A percentile compares a stretch with the other conserved stretches of the same genome.
Evolutionary conservation across 1,284 basidiomycete species (phyloP).

Genomic region (Trametes pubescens): DNA sequence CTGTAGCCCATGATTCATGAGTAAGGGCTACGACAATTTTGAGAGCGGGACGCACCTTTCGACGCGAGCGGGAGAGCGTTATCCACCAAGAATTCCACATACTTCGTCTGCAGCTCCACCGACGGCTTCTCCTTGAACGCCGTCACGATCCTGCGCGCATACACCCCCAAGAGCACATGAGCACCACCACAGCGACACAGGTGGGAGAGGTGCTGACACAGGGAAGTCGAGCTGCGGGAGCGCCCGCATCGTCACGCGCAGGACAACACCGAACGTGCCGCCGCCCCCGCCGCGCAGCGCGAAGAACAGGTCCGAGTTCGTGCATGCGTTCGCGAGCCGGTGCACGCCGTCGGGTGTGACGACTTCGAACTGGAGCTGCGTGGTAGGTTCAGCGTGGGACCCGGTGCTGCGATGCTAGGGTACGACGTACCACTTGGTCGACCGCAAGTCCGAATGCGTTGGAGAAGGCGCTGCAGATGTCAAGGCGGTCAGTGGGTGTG

Average conservation of each 20-base stretch:
- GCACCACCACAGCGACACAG: too few relatives aligned
- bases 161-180: not conserved
- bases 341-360: constrained; percentile 44
- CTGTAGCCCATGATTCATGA: too few relatives aligned
- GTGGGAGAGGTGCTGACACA: too few relatives aligned
- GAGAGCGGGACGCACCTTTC: not conserved
- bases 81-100: not conserved
- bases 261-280: constrained; percentile 43
- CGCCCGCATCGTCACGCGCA: constrained; percentile 49
- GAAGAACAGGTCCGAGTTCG: constrained; percentile 48
- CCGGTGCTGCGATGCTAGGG: not conserved
- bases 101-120: not conserved
- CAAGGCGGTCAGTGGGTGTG: not conserved
- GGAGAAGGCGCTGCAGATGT: constrained; percentile 43
- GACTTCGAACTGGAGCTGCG: constrained; percentile 35
- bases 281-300: constrained; percentile 40
- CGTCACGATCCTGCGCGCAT: constrained; percentile 6
- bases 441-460: constrained; percentile 47
- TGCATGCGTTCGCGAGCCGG: constrained; percentile 44
- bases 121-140: not conserved
- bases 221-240: constrained; percentile 34
- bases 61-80: not conserved
- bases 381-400: not conserved
- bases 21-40: too few relatives aligned
- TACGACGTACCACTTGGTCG: constrained; percentile 46